Percentiles rank a stretch among this genome's conserved stretches.
Conservation (phyloP, 2,329 filamentous ascomycete species). For the Clonostachys chloroleuca region DNA sequence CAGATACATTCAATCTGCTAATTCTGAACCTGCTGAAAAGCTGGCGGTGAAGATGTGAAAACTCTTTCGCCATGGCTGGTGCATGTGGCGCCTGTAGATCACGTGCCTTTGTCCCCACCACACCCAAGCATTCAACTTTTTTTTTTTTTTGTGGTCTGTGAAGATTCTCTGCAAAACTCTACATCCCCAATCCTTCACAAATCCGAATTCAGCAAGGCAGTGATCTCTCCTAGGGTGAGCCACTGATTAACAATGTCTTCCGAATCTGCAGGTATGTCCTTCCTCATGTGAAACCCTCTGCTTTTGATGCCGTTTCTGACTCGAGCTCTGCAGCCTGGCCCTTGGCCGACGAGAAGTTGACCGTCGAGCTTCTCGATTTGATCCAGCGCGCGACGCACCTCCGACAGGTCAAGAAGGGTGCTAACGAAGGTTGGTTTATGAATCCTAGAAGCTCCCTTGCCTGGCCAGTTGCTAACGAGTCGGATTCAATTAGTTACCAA, state of each 20-base stretch:
- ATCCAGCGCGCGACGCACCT: slow-evolving; percentile 65
- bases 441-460: neutral
- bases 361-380: slow-evolving; percentile 79
- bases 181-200: slow-evolving; percentile 4
- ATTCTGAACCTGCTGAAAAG: no score
- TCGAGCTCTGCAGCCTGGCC: slow-evolving; percentile 52
- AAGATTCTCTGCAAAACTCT: no score
- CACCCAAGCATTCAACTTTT: no score
- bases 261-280: slow-evolving; percentile 13
- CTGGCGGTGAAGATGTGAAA: no score
- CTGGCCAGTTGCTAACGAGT: neutral
- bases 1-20: no score
- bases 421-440: slow-evolving; percentile 58
- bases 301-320: neutral
- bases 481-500: slow-evolving; percentile 53
- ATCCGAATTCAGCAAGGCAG: slow-evolving; percentile 33
- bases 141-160: no score
- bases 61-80: no score
- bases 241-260: slow-evolving; percentile 13
- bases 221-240: slow-evolving; percentile 45
- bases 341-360: slow-evolving; percentile 67
- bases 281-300: neutral
- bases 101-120: no score
- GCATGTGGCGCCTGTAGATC: no score
- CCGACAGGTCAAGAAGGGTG: slow-evolving; percentile 83